These are phyloP conservation scores for Hanseniaspora guilliermondii DNA, from an alignment of 805 yeast genomes.

Conservation along the genomic window DNA sequence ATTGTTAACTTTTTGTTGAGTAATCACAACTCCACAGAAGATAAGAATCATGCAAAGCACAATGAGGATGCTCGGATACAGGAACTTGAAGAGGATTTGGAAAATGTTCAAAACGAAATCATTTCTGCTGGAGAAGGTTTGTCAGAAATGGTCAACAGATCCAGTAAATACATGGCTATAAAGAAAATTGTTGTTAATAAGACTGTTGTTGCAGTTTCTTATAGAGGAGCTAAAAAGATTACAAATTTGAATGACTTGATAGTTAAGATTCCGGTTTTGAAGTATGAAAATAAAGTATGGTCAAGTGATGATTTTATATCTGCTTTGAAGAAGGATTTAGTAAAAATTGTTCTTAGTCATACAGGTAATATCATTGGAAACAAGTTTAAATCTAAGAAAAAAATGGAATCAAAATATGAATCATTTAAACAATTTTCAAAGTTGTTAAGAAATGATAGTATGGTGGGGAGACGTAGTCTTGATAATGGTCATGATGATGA, in stretches of 20 bases:
- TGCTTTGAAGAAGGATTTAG: constrained; percentile 43
- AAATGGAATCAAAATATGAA: constrained; percentile 19
- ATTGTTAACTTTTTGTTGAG: constrained; percentile 37
- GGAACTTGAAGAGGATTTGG: not conserved
- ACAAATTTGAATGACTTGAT: constrained; percentile 47
- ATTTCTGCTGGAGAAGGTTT: constrained; percentile 25
- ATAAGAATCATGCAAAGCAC: not conserved
- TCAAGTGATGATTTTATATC: constrained; percentile 43
- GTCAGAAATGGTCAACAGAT: constrained; percentile 57
- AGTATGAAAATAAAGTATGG: constrained; percentile 42
- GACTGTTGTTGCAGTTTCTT: constrained; percentile 48
- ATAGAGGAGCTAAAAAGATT: constrained; percentile 49
- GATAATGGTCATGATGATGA: not conserved
- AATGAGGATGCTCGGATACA: not conserved
- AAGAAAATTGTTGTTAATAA: constrained; percentile 39
- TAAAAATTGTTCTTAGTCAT: constrained; percentile 43
- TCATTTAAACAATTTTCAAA: constrained; percentile 14
- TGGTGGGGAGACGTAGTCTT: not conserved
- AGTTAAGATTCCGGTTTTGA: constrained; percentile 39
- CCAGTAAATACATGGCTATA: constrained; percentile 56
- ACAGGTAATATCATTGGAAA: constrained; percentile 51
- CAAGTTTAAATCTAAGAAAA: constrained; percentile 38
- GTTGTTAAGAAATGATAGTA: constrained; percentile 10
- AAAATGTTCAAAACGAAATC: not conserved
- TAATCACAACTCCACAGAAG: constrained; percentile 3